Conservation (phyloP, 2,329 filamentous ascomycete genomes). For the Colletotrichum caudatum region DNA sequence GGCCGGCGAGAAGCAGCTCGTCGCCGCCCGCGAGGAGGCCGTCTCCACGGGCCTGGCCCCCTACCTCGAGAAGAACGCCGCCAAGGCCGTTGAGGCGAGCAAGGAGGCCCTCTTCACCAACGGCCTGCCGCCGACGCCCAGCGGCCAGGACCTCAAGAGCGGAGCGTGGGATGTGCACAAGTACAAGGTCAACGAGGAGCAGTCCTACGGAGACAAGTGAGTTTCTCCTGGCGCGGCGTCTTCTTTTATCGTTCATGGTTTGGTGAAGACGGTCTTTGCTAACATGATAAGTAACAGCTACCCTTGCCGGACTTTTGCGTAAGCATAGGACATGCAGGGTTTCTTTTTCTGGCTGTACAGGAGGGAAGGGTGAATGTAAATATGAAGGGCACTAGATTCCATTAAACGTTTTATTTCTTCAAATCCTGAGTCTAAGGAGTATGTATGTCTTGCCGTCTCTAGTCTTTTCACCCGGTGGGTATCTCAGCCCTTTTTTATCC, state of each 20-base stretch:
- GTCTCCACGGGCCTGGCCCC: conserved; percentile 77
- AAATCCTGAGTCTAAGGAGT: background rate
- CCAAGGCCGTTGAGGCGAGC: conserved; percentile 64
- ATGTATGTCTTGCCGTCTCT: background rate
- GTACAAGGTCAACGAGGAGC: conserved; percentile 73
- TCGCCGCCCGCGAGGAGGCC: conserved; percentile 80
- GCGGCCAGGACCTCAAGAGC: conserved; percentile 69
- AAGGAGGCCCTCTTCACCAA: conserved; percentile 74
- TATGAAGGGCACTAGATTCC: conserved; percentile 48
- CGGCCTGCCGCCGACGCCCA: conserved; percentile 89
- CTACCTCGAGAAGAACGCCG: conserved; percentile 73
- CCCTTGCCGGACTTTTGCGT: conserved; percentile 73
- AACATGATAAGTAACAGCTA: conserved; percentile 60
- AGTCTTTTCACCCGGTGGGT: conserved; percentile 2
- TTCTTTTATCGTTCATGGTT: conserved; percentile 22
- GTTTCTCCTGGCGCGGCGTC: conserved; percentile 51
- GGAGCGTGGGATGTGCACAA: conserved; percentile 75
- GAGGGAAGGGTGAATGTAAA: conserved; percentile 46
- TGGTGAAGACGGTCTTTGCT: conserved; percentile 45
- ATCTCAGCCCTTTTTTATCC: background rate
- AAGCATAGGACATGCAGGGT: conserved; percentile 45
- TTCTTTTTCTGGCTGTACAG: conserved; percentile 43
- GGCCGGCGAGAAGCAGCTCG: conserved; percentile 72
- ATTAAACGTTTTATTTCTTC: conserved; percentile 37
- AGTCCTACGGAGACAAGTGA: conserved; percentile 78